Percentiles rank a stretch among this genome's conserved stretches.
phyloP scores from a whole-genome alignment of 257 asterid genomes.

The Striga asiatica region DNA sequence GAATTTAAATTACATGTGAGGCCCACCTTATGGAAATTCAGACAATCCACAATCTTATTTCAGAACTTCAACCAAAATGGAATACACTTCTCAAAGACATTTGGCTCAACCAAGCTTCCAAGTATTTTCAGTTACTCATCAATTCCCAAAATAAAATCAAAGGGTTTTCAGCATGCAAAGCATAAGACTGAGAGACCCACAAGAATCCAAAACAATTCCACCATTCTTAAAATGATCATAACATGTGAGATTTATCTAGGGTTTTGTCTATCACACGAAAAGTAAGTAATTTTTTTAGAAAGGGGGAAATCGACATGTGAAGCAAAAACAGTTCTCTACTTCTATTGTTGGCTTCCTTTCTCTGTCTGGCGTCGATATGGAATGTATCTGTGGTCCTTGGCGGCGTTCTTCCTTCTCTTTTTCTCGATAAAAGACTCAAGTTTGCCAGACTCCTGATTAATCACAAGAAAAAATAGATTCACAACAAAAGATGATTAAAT shows the following conservation, averaged over 20 bases:
- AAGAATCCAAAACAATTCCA: neutral
- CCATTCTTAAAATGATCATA: neutral
- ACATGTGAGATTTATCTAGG: neutral
- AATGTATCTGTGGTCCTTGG: constrained; percentile 76
- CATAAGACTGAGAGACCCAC: neutral
- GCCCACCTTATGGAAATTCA: no score
- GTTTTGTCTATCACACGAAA: no score
- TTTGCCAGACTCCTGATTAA: constrained; percentile 62
- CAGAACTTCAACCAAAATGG: no score
- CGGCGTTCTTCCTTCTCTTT: constrained; percentile 71
- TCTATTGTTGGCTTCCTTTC: constrained; percentile 17
- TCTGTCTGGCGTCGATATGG: constrained; percentile 69
- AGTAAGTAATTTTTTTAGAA: neutral
- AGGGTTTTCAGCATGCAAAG: neutral
- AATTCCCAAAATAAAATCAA: neutral
- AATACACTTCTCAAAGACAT: neutral
- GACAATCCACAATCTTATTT: no score
- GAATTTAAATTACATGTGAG: no score
- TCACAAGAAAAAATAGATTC: neutral
- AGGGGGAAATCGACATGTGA: neutral
- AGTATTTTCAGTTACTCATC: neutral
- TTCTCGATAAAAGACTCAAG: constrained; percentile 75
- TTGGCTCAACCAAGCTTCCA: neutral
- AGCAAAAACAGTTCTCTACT: neutral
- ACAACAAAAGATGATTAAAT: no score